phyloP scores from a whole-genome alignment of 495 filamentous ascomycete species.

The Beverwykella pulmonaria region DNA sequence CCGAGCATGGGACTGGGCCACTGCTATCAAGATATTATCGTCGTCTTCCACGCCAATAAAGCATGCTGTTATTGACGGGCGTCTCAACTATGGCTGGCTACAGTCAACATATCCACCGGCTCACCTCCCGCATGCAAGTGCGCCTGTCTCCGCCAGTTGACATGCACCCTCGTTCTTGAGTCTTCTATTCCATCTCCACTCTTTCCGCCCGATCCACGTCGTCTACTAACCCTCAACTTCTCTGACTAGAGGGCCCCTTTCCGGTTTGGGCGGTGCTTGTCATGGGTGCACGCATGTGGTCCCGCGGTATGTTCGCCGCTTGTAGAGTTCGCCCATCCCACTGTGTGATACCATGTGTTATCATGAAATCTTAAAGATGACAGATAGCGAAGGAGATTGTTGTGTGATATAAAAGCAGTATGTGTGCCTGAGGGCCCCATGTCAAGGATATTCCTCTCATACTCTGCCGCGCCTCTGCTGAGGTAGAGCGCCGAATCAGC shows the following conservation, averaged over 20 bases:
- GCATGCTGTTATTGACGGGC: not conserved
- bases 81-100: conserved; percentile 4
- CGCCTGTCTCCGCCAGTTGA: not conserved
- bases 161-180: not conserved
- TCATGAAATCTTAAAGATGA: conserved; percentile 25
- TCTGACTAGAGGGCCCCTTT: not conserved
- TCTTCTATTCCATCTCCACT: not conserved
- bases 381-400: not conserved
- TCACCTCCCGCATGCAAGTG: not conserved
- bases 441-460: conserved; percentile 8
- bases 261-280: conserved; percentile 2
- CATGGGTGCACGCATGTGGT: not conserved
- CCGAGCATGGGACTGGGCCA: not conserved
- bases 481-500: not conserved
- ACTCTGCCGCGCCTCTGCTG: not conserved
- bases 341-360: conserved; percentile 9
- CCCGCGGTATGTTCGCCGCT: not conserved
- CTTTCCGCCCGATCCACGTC: not conserved
- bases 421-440: not conserved
- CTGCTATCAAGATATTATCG: conserved; percentile 9
- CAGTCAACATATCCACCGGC: conserved; percentile 5
- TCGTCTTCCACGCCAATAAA: not conserved
- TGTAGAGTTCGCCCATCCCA: conserved; percentile 16
- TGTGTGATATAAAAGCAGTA: conserved; percentile 8
- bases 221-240: not conserved